Conservation (phyloP, 106 monocot species). For the Xerophyta viscosa region DNA sequence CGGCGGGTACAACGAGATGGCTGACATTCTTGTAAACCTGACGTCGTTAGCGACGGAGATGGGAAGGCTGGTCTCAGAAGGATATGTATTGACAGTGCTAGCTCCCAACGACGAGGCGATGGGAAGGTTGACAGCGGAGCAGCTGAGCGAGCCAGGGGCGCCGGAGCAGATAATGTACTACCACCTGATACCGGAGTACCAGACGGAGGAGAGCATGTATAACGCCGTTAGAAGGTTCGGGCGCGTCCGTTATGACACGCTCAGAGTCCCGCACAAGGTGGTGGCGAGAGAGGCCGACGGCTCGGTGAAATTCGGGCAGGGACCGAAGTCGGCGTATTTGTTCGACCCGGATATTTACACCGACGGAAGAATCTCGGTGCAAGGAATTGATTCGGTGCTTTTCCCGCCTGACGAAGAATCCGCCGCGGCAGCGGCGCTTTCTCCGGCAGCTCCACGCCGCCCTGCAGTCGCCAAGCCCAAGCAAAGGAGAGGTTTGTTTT, state of each 20-base stretch:
- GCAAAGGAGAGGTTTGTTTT: constrained; percentile 58
- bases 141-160: constrained; percentile 58
- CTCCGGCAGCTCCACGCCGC: constrained; percentile 4
- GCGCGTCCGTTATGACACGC: constrained; percentile 79
- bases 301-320: constrained; percentile 42
- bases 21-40: constrained; percentile 91
- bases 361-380: constrained; percentile 40
- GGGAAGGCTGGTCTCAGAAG: constrained; percentile 89
- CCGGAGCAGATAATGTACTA: constrained; percentile 83
- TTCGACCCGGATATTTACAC: constrained; percentile 57
- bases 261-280: constrained; percentile 43
- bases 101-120: constrained; percentile 83
- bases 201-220: constrained; percentile 99
- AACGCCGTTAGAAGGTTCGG: constrained; percentile 97
- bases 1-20: constrained; percentile 97
- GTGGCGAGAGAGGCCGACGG: constrained; percentile 49
- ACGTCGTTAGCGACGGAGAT: constrained; percentile 94
- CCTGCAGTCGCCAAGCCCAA: constrained; percentile 2
- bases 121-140: constrained; percentile 55
- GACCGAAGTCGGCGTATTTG: constrained; percentile 35
- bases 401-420: constrained; percentile 62
- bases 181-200: constrained; percentile 94
- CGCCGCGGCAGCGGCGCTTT: constrained; percentile 1
- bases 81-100: constrained; percentile 82
- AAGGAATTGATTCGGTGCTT: constrained; percentile 87